These are phyloP conservation scores for Smittium mucronatum DNA, from an alignment of 371 early-diverging fungal species.

Conservation along the genomic window DNA sequence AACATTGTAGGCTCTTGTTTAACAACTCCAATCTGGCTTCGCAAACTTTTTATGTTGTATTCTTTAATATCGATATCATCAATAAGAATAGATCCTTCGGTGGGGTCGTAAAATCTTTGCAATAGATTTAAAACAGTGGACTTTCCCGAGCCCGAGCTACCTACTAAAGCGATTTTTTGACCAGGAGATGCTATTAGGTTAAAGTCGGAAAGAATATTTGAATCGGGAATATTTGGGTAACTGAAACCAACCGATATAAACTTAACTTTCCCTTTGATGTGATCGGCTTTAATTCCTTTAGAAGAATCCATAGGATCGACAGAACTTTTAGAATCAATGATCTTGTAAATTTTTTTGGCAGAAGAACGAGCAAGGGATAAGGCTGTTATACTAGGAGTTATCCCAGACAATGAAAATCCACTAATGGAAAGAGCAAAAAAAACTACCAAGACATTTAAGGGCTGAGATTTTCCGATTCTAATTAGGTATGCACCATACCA, in stretches of 20 bases:
- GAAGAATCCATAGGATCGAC: constrained; percentile 13
- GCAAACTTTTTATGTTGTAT: constrained; percentile 51
- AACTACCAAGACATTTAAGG: background rate
- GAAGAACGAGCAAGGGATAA: background rate
- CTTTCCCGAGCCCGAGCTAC: constrained; percentile 72
- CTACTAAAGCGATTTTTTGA: constrained; percentile 56
- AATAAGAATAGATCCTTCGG: constrained; percentile 43
- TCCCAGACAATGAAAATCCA: background rate
- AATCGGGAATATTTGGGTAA: constrained; percentile 54
- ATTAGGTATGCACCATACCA: background rate
- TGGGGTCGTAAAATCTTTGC: constrained; percentile 71
- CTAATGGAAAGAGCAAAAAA: background rate
- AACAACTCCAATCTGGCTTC: constrained; percentile 70
- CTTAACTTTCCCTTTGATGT: constrained; percentile 33
- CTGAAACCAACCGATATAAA: constrained; percentile 47
- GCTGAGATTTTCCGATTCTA: background rate
- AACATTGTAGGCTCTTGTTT: constrained; percentile 83
- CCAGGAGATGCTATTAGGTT: constrained; percentile 47
- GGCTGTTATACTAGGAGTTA: background rate
- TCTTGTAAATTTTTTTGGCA: constrained; percentile 13
- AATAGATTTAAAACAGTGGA: constrained; percentile 69
- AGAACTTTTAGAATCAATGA: constrained; percentile 12
- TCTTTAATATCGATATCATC: constrained; percentile 54
- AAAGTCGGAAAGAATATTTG: constrained; percentile 41
- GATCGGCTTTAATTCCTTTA: background rate